Evolutionary conservation across 345 rosid genomes (phyloP).

Genomic region (Theobroma cacao): DNA sequence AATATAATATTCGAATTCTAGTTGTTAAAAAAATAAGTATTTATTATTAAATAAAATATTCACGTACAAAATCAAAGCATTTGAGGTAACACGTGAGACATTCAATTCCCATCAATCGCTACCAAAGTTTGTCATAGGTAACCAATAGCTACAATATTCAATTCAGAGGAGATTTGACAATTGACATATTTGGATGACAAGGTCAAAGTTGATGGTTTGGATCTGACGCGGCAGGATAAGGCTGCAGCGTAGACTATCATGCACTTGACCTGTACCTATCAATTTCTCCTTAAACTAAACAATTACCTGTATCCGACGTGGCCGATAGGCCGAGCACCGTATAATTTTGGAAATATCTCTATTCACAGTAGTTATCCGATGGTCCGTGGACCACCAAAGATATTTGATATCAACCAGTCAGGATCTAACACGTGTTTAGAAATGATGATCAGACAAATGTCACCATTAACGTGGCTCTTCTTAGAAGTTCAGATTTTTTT

Average conservation of each 20-base stretch:
- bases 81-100: too few species aligned
- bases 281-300: background rate
- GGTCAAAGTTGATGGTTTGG: background rate
- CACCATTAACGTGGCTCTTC: background rate
- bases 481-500: too few species aligned
- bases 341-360: background rate
- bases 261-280: background rate
- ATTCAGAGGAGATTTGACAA: background rate
- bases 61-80: too few species aligned
- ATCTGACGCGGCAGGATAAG: background rate
- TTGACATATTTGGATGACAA: background rate
- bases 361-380: background rate
- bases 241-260: background rate
- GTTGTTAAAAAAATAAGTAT: too few species aligned
- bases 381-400: background rate
- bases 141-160: background rate
- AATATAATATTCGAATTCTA: too few species aligned
- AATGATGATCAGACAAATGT: background rate
- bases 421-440: background rate
- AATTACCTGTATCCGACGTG: slow-evolving; percentile 23
- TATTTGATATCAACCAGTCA: background rate
- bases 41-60: too few species aligned
- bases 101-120: too few species aligned
- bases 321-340: background rate
- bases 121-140: background rate